phyloP scores from a whole-genome alignment of 2,329 filamentous ascomycete genomes.

The Gnomoniopsis smithogilvyi region DNA sequence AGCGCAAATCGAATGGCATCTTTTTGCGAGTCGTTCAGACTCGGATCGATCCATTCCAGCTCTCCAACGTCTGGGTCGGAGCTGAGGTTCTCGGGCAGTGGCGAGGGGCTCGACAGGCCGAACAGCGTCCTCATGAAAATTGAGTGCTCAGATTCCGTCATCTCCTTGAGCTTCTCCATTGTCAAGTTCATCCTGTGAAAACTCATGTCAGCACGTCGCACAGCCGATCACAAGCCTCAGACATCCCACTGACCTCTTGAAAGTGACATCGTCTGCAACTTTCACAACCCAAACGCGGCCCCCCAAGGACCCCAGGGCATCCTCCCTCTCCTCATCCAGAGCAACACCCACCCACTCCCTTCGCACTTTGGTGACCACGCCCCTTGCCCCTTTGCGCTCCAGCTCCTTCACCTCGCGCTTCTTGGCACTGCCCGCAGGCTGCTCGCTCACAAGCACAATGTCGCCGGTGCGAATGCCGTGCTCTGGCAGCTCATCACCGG shows the following conservation, averaged over 20 bases:
- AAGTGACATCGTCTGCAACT: constrained; percentile 66
- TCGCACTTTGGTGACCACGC: constrained; percentile 66
- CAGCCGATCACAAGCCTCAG: background rate
- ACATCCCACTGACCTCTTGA: constrained; percentile 44
- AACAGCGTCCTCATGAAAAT: constrained; percentile 61
- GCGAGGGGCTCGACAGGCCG: constrained; percentile 51
- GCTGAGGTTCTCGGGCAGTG: constrained; percentile 39
- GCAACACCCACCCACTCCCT: constrained; percentile 62
- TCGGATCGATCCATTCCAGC: constrained; percentile 59
- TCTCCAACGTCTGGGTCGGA: constrained; percentile 39
- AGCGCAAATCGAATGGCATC: constrained; percentile 78
- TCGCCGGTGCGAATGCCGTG: constrained; percentile 76
- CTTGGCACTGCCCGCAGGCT: constrained; percentile 68
- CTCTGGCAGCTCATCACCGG: constrained; percentile 58
- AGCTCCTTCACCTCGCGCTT: constrained; percentile 70
- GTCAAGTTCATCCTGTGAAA: constrained; percentile 57
- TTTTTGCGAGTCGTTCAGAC: constrained; percentile 64
- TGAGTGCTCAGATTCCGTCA: constrained; percentile 56
- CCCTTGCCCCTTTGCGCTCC: constrained; percentile 64
- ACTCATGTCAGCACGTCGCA: background rate
- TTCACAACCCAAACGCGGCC: constrained; percentile 63
- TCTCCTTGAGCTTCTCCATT: constrained; percentile 58
- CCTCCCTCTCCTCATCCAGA: constrained; percentile 61
- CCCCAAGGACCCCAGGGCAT: constrained; percentile 38
- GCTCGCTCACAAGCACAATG: constrained; percentile 73